These are phyloP conservation scores for Epichloe glyceriae DNA, from an alignment of 2,329 filamentous ascomycete genomes.

Conservation along the genomic window DNA sequence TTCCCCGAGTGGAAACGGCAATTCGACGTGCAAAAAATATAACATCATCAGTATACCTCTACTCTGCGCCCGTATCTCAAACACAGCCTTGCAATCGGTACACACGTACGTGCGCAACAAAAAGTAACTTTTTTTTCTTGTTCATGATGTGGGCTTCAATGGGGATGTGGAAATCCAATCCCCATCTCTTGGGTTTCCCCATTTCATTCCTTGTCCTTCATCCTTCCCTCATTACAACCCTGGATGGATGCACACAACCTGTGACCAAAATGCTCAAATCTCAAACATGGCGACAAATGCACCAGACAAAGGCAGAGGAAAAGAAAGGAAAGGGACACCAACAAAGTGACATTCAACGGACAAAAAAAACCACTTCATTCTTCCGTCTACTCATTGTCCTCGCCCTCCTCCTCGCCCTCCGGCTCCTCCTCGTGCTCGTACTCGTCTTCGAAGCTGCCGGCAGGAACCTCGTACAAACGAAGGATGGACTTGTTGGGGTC, in stretches of 20 bases:
- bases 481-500: slow-evolving; percentile 97
- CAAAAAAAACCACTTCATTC: neutral
- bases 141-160: neutral
- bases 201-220: neutral
- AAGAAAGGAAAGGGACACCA: neutral
- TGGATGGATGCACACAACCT: neutral
- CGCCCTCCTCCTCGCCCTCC: slow-evolving; percentile 33
- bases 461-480: slow-evolving; percentile 81
- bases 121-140: neutral
- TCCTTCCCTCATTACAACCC: neutral
- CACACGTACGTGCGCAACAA: neutral
- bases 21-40: no score
- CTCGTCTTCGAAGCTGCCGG: slow-evolving; percentile 81
- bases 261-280: neutral
- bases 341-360: neutral
- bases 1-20: no score
- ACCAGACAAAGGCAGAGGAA: neutral
- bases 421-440: slow-evolving; percentile 53
- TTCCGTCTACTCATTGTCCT: slow-evolving; percentile 16
- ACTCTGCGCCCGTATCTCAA: slow-evolving; percentile 4
- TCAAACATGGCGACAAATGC: neutral
- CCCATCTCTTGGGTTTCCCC: neutral
- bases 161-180: neutral
- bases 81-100: neutral
- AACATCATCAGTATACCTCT: neutral